Evolutionary conservation across 225 moss, liverwort and hornwort genomes (phyloP).

Genomic region (Pleurozium schreberi): DNA sequence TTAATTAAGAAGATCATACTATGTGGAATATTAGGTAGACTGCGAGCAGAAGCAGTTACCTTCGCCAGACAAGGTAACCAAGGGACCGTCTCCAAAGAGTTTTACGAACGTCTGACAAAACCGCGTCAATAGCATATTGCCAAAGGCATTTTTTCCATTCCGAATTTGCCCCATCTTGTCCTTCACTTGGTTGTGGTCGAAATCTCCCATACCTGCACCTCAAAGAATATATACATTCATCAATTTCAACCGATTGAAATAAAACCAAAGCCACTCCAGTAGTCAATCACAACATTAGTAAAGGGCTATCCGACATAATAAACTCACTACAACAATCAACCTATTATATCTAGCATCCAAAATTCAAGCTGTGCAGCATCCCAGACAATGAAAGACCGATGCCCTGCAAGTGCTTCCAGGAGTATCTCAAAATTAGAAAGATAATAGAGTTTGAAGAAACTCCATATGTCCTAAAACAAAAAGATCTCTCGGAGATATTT

Average conservation of each 20-base stretch:
- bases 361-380: background rate
- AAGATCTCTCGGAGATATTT: background rate
- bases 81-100: conserved; percentile 50
- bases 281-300: background rate
- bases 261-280: background rate
- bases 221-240: background rate
- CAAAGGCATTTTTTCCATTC: conserved; percentile 68
- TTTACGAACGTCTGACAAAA: conserved; percentile 81
- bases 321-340: background rate
- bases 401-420: background rate
- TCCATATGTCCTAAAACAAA: background rate
- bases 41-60: conserved; percentile 20
- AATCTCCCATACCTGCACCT: conserved; percentile 73
- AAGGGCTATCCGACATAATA: background rate
- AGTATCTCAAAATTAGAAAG: background rate
- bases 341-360: background rate
- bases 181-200: conserved; percentile 46
- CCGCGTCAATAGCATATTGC: conserved; percentile 80
- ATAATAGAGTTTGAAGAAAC: background rate
- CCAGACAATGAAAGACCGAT: background rate
- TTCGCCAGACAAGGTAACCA: conserved; percentile 65
- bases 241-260: background rate
- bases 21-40: background rate
- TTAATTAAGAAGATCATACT: background rate
- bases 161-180: conserved; percentile 22